Conservation (phyloP, 441 rosid species). For the Mallotus repandus region DNA sequence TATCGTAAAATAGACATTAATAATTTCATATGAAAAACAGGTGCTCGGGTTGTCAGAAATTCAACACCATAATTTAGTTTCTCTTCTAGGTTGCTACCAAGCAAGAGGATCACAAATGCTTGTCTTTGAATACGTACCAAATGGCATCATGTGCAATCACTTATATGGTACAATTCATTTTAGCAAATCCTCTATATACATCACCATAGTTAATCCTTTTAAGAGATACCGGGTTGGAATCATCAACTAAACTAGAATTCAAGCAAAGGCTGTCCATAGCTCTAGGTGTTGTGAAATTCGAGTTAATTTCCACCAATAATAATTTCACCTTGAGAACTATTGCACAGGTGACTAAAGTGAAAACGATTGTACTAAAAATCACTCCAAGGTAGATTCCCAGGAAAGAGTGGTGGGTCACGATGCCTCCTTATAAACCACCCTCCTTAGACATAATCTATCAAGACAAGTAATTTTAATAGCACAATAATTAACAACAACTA, state of each 20-base stretch:
- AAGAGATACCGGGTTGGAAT: slow-evolving; percentile 34
- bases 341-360: too few relatives aligned
- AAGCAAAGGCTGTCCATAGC: slow-evolving; percentile 62
- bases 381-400: too few relatives aligned
- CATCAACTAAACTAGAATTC: slow-evolving; percentile 55
- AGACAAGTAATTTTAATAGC: too few relatives aligned
- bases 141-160: slow-evolving; percentile 55
- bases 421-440: too few relatives aligned
- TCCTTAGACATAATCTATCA: too few relatives aligned
- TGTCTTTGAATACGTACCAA: slow-evolving; percentile 55
- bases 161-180: slow-evolving; percentile 43
- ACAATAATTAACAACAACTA: too few relatives aligned
- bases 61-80: slow-evolving; percentile 54
- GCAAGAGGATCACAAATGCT: slow-evolving; percentile 52
- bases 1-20: slow-evolving; percentile 3
- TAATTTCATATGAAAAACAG: slow-evolving; percentile 33
- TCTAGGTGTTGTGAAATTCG: too few relatives aligned
- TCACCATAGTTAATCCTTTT: slow-evolving; percentile 8
- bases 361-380: too few relatives aligned
- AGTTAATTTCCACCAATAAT: too few relatives aligned
- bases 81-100: slow-evolving; percentile 58
- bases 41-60: slow-evolving; percentile 50
- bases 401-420: too few relatives aligned
- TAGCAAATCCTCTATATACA: not conserved
- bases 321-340: too few relatives aligned